Evolutionary conservation across 2,329 filamentous ascomycete genomes (phyloP), one percentile per base, ranked within the genome.

Genomic region (Camillea tinctor): DNA sequence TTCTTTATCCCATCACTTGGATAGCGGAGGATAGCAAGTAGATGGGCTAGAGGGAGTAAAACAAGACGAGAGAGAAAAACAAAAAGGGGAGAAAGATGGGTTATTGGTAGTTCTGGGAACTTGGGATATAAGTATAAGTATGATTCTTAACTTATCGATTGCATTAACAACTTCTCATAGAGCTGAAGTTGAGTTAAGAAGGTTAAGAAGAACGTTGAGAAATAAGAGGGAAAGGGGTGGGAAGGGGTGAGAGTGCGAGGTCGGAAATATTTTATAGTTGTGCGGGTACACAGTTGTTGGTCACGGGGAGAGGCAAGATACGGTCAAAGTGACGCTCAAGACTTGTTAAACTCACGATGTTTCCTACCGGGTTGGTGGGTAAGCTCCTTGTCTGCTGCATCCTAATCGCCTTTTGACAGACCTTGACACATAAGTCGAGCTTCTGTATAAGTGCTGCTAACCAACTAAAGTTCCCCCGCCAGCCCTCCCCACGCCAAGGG

Each of bases 1-100:
- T 56, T 44, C 13, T 15, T 51, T 64, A 61, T 59, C 53, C 61
- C 60, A 60, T 57, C 23, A 21, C 52, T 49, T n/a, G 11, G n/a
- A n/a, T n/a, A n/a, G n/a, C n/a, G n/a, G n/a, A n/a, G n/a, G n/a
- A n/a, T n/a, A n/a, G n/a, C n/a, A n/a, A n/a, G n/a, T n/a, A n/a
- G n/a, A n/a, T n/a, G n/a, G n/a, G n/a, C n/a, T n/a, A n/a, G n/a
- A n/a, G n/a, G n/a, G n/a, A n/a, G n/a, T n/a, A n/a, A n/a, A n/a
- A n/a, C n/a, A n/a, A n/a, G n/a, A 49, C 19, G n/a, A 8, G 13
- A 49, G 40, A 15, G 20, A 30, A 52, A 21, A 6, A 13, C 13
- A 23, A n/a, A n/a, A n/a, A n/a, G n/a, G n/a, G n/a, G n/a, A n/a
- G n/a, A n/a, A n/a, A n/a, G n/a, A n/a, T n/a, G n/a, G n/a, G n/a